Evolutionary conservation across 2,329 filamentous ascomycete species (phyloP), one percentile per base, ranked within the genome.

Genomic region (Fusarium poae): DNA sequence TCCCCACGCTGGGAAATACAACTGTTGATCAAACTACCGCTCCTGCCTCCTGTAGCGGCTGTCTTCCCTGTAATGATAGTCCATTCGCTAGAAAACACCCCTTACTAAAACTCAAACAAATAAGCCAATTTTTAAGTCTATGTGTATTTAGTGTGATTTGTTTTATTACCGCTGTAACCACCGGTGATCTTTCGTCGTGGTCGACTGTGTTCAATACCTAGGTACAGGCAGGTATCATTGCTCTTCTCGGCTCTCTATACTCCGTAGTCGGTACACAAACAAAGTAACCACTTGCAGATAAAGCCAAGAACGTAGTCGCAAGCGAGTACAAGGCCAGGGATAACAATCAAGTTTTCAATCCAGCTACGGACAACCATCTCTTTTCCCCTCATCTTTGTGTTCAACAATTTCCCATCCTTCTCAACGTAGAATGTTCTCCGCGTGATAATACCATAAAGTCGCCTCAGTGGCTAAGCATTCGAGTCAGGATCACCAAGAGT

Each of bases 101-200:
- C 66, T 67, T 62, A 70, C 66, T 67, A 56, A 67, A 70, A 57
- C 42, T 53, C 44, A 67, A 69, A 69, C 56, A 65, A 68, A 62
- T 63, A 70, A 70, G 67, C 62, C 67, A 70, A 69, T 67, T 56
- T 67, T 67, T 69, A 69, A 69, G 62, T 34, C 66, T 67, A 70
- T 67, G 34, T 58, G 49, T 45, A 29, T 48, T 43, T 27, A 35
- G 30, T 40, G 23, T 62, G 29, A 32, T 55, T 63, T 30, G 66
- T 57, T 56, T 65, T 48, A 40, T 60, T 53, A 20, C 61, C 61
- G 53, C 60, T 43, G 35, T 35, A 59, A 52, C 29, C 34, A 65
- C 51, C 32, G 45, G 20, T 12, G n/a, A 21, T 18, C 11, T 50
- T 20, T 39, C 34, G 40, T 43, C 34, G 62, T 30, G 30, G 21